Base-by-base conservation (phyloP, 345 rosid genomes). In the Salix koriyanagi region DNA sequence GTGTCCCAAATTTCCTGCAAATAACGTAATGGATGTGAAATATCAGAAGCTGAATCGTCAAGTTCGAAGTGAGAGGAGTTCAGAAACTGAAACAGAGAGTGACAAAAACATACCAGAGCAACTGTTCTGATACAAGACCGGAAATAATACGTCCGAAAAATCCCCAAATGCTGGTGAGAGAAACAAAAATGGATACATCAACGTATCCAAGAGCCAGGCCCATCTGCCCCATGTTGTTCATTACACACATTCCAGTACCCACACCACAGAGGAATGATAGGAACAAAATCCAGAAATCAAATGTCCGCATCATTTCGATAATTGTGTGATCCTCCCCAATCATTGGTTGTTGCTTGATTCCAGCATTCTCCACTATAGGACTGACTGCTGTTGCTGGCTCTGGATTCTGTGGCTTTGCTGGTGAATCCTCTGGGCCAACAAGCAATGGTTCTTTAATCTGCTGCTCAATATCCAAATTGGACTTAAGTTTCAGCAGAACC, bases 191-290 rank as follows among this genome's bases (percentile, higher is more conserved):
- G 19, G 86, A 83, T 2, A 82, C 86, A 36, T 90, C 84, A 0
- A 80, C 48, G 84, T 82, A 81, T 25, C 91, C 94, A 68, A 86
- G 91, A 36, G 92, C 88, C 23, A 78, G 84, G 50, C 89, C 87
- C 73, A 90, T 90, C 77, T 90, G 94, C 14, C 88, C 94, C 88
- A 89, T 81, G 75, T 90, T 90, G 81, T 90, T 85, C 82, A 89
- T 87, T 36, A 87, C 87, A 0, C 84, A 80, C 81, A 90, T 56
- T 39, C 92, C 92, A 6, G 94, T 80, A 1, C 94, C 92, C 7
- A 84, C 89, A 1, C 90, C 94, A 46, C 86, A 84, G 8, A 90
- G 73, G 69, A 90, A 85, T 15, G 94, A 90, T 39, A 87, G 9
- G 37, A 89, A 90, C 80, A 89, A 32, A 4, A 90, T 61, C 92